Evolutionary conservation across 805 yeast genomes (phyloP).

Genomic region (Metschnikowia picachoensis): DNA sequence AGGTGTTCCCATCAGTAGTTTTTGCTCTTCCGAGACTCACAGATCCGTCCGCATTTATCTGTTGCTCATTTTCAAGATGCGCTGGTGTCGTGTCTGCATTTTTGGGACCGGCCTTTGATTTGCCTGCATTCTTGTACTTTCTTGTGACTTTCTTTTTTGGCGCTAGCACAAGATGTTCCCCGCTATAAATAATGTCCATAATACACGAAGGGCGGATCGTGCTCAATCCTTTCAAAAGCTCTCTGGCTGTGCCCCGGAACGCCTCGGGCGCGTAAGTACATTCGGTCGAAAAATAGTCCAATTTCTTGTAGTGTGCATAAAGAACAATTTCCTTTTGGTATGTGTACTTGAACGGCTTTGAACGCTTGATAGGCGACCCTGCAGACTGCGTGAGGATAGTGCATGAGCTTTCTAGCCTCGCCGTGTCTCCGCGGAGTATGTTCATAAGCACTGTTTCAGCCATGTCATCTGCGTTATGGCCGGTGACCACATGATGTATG

Average conservation of each 20-base stretch:
- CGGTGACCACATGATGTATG: slow-evolving; percentile 90
- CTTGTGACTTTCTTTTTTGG: slow-evolving; percentile 48
- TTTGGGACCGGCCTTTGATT: slow-evolving; percentile 2
- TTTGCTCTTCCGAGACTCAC: slow-evolving; percentile 39
- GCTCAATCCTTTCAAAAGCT: slow-evolving; percentile 84
- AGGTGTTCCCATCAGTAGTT: slow-evolving; percentile 57
- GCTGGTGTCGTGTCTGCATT: background rate
- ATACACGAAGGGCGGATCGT: slow-evolving; percentile 89
- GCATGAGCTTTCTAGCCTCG: slow-evolving; percentile 84
- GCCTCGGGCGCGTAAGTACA: slow-evolving; percentile 99
- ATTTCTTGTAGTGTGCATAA: slow-evolving; percentile 92
- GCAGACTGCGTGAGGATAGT: slow-evolving; percentile 76
- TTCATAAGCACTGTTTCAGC: slow-evolving; percentile 98
- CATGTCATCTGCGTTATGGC: slow-evolving; percentile 99
- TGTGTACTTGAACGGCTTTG: slow-evolving; percentile 93
- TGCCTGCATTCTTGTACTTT: slow-evolving; percentile 30
- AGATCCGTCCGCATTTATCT: slow-evolving; percentile 60
- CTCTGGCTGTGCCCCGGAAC: slow-evolving; percentile 94
- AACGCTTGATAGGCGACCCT: slow-evolving; percentile 87
- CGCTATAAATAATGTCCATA: slow-evolving; percentile 89
- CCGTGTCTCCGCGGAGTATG: slow-evolving; percentile 90
- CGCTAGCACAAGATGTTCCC: slow-evolving; percentile 74
- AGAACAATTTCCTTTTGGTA: slow-evolving; percentile 96
- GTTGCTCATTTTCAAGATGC: slow-evolving; percentile 35
- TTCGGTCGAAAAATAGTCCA: slow-evolving; percentile 95